A percentile compares a stretch with the other conserved stretches of the same genome.
These are phyloP conservation scores for Pyrenophora tritici-repentis DNA, from an alignment of 2,329 filamentous ascomycete species.

Conservation along the genomic window DNA sequence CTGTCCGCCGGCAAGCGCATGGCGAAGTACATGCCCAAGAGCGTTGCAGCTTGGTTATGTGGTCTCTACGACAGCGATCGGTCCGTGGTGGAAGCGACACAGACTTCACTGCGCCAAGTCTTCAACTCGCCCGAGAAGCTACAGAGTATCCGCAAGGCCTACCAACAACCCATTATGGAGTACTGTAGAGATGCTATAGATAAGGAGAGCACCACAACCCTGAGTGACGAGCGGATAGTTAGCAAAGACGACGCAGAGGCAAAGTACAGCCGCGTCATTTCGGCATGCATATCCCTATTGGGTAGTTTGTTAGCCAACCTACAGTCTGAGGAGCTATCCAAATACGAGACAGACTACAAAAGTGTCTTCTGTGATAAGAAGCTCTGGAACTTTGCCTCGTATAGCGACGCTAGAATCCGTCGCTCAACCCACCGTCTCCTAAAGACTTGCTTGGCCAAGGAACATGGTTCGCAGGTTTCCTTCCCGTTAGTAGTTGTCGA, in stretches of 20 bases:
- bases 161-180: constrained; percentile 78
- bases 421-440: constrained; percentile 63
- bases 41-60: constrained; percentile 88
- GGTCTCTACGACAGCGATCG: constrained; percentile 87
- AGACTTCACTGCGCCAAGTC: constrained; percentile 74
- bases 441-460: constrained; percentile 56
- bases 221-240: constrained; percentile 88
- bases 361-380: constrained; percentile 67
- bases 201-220: constrained; percentile 76
- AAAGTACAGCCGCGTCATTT: constrained; percentile 82
- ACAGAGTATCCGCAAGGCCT: constrained; percentile 75
- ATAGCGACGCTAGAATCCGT: constrained; percentile 63
- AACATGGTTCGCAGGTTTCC: constrained; percentile 42
- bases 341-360: constrained; percentile 66
- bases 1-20: constrained; percentile 74
- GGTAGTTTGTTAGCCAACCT: constrained; percentile 57
- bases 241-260: constrained; percentile 82
- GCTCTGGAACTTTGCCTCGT: constrained; percentile 63
- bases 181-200: constrained; percentile 79
- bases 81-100: constrained; percentile 74
- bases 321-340: constrained; percentile 59
- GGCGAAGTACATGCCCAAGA: constrained; percentile 74
- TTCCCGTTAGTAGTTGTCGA: neutral
- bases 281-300: constrained; percentile 61
- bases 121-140: constrained; percentile 82